Conservation (phyloP, 2,329 filamentous ascomycete species). For the Blumeria graminis region DNA sequence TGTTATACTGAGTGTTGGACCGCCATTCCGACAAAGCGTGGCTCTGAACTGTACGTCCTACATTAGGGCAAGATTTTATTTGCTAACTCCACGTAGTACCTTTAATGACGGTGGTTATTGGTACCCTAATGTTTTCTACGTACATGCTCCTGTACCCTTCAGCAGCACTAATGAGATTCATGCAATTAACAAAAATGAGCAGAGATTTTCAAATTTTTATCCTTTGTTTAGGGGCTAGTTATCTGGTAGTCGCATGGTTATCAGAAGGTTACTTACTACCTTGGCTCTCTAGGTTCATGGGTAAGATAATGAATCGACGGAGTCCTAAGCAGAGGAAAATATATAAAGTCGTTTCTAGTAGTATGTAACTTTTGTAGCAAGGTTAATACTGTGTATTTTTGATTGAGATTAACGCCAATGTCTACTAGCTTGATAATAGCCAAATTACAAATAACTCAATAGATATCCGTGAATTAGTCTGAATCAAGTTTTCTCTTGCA, state of each 20-base stretch:
- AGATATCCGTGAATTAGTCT: no score
- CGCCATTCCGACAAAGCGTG: conserved; percentile 66
- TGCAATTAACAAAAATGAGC: conserved; percentile 68
- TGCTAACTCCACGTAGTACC: conserved; percentile 30
- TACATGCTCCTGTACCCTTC: conserved; percentile 67
- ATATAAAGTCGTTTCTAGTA: background rate
- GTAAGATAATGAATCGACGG: conserved; percentile 25
- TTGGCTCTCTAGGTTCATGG: conserved; percentile 40
- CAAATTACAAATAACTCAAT: no score
- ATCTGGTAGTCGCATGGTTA: conserved; percentile 43
- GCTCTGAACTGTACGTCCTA: conserved; percentile 44
- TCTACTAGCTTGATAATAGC: no score
- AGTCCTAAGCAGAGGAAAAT: background rate
- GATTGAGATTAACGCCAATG: no score
- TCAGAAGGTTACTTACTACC: conserved; percentile 51
- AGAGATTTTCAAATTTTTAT: conserved; percentile 49
- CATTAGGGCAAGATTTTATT: background rate
- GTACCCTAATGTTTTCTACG: conserved; percentile 39
- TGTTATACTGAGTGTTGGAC: conserved; percentile 73
- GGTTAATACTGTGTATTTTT: no score
- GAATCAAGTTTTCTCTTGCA: no score
- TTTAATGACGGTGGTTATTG: conserved; percentile 53
- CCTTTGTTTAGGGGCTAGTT: conserved; percentile 41
- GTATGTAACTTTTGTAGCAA: background rate
- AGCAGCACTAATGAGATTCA: conserved; percentile 41